Base-by-base conservation (phyloP, 306 rosid genomes). In the Adenanthera pavonina region DNA sequence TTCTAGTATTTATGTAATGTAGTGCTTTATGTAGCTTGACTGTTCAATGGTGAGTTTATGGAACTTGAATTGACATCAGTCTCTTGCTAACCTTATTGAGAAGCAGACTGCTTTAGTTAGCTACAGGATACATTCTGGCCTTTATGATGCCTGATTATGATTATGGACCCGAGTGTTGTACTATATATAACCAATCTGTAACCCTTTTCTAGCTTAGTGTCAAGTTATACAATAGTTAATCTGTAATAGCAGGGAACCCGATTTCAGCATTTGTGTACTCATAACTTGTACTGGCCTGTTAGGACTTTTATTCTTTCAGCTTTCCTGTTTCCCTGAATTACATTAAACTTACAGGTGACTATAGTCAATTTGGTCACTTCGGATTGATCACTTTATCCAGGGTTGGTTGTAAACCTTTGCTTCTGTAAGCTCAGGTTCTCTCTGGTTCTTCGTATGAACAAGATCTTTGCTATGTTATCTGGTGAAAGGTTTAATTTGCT, bases 1-100 rank as follows among this genome's bases (percentile, higher is more conserved):
- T 78, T 81, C 85, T 85, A 83, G 89, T 82, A 76, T 81, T 79
- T 53, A 80, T 89, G 92, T 83, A 87, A 84, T 88, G 78, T 85
- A 81, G 84, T 80, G 48, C 87, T 84, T 87, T 48, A 76, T 65
- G 61, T 86, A 88, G 89, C 81, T 75, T 75, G 82, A 78, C 85
- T 83, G 40, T 79, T 33, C 33, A 57, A 34, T 61, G 59, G 81
- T 60, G 25, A 80, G 65, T 53, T 68, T 66, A 59, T 61, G 34
- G 74, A 20, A 77, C 84, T 76, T 77, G 44, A 65, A 71, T 64
- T 74, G 61, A 33, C 44, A 61, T 48, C 62, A 33, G 61, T 33
- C 40, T 72, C 62, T 72, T 49, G 60, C 61, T 72, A 72, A 49
- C 76, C 62, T 49, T 34, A 34, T 75, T 53, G 62, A 60, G 80